Evolutionary conservation across 75 land plant species (phyloP), one percentile per base, ranked within the genome.

Genomic region (Picea sitchensis): DNA sequence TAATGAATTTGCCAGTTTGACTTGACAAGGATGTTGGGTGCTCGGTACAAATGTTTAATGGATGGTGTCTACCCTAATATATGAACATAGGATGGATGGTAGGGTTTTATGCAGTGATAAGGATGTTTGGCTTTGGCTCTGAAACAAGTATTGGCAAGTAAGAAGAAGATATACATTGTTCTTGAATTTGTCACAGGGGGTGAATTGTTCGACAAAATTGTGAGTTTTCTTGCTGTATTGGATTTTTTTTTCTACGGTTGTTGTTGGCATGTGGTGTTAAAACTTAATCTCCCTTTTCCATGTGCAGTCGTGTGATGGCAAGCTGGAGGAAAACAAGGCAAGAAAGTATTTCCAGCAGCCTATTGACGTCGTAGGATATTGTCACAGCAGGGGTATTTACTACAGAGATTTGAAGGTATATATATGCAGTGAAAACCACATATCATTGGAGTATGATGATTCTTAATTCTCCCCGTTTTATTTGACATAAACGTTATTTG

Each of bases 111-210:
- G n/a, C n/a, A n/a, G n/a, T n/a, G n/a, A n/a, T n/a, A n/a, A n/a
- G n/a, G n/a, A n/a, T n/a, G n/a, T n/a, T n/a, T n/a, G n/a, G n/a
- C n/a, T n/a, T n/a, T n/a, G n/a, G n/a, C n/a, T n/a, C n/a, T n/a
- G n/a, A n/a, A n/a, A n/a, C n/a, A n/a, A 93, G 95, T 93, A 14
- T 80, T 86, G 61, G 95, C 93, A 15, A 93, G 93, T 86, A 93
- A 91, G 83, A 93, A 84, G 82, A 93, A 89, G 82, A 92, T 93
- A 18, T 93, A 93, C 62, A 89, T 93, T 83, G 91, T 93, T 78
- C 86, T 93, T 2, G 91, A 93, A 32, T 93, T 83, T 63, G 93
- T 89, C 12, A 86, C 82, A 54, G 95, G 93, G 18, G 93, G 95
- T 32, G 95, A 93, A 84, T 80, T 93, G 76, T 93, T 93, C 77